A percentile compares a stretch with the other conserved stretches of the same genome.
These are phyloP conservation scores for Geosmithia morbida DNA, from an alignment of 2,329 filamentous ascomycete genomes.

Conservation along the genomic window DNA sequence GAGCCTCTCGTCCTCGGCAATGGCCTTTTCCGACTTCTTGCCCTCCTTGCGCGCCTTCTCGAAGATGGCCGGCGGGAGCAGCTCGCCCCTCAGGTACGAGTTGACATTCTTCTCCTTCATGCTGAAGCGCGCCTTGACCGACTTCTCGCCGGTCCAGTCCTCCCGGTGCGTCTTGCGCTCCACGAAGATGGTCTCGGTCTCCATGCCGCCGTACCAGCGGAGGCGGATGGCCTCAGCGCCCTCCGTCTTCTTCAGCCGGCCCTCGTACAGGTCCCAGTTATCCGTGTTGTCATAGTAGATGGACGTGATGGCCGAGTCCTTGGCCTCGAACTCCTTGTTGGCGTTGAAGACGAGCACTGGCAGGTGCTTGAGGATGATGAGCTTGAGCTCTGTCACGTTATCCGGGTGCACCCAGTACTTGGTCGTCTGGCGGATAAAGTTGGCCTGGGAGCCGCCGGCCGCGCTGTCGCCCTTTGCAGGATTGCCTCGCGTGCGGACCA, in stretches of 20 bases:
- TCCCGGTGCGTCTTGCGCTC: constrained; percentile 97
- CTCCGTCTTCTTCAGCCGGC: constrained; percentile 92
- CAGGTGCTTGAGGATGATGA: constrained; percentile 94
- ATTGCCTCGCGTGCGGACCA: constrained; percentile 84
- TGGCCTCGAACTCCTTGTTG: constrained; percentile 85
- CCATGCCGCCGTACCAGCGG: constrained; percentile 96
- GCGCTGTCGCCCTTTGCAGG: constrained; percentile 84
- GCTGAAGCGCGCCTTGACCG: constrained; percentile 90
- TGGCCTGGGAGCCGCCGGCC: constrained; percentile 84
- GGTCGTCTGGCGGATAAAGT: constrained; percentile 91
- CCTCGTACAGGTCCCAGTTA: constrained; percentile 87
- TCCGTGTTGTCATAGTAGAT: constrained; percentile 97
- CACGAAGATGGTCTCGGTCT: constrained; percentile 87
- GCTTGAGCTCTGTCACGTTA: constrained; percentile 95
- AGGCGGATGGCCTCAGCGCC: constrained; percentile 93
- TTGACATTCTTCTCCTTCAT: constrained; percentile 98
- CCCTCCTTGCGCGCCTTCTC: constrained; percentile 93
- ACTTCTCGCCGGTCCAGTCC: constrained; percentile 98
- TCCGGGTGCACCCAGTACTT: constrained; percentile 99
- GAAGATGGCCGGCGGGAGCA: constrained; percentile 80
- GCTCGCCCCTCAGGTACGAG: constrained; percentile 68
- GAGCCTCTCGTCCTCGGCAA: constrained; percentile 78
- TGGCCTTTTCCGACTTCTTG: constrained; percentile 85
- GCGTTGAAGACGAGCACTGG: constrained; percentile 95
- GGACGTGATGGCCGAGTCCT: constrained; percentile 90